Conservation (phyloP, 495 filamentous ascomycete species). For the Filosporella fistucella region DNA sequence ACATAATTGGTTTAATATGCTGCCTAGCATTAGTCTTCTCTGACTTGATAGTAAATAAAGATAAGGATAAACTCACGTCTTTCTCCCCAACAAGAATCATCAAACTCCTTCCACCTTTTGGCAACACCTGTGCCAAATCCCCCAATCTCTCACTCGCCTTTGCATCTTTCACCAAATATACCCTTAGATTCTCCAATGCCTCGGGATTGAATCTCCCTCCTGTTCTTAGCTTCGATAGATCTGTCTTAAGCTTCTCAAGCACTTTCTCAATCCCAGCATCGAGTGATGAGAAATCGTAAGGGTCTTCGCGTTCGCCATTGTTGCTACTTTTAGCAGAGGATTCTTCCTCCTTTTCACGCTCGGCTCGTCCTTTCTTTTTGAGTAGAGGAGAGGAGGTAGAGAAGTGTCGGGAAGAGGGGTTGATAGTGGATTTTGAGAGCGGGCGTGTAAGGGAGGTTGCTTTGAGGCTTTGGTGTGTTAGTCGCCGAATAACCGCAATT, state of each 20-base stretch:
- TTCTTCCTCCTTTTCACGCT: slow-evolving; percentile 17
- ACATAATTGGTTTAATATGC: slow-evolving; percentile 67
- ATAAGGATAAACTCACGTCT: slow-evolving; percentile 39
- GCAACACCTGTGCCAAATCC: slow-evolving; percentile 73
- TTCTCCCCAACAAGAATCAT: slow-evolving; percentile 60
- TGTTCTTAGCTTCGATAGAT: slow-evolving; percentile 60
- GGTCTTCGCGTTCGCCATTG: slow-evolving; percentile 35
- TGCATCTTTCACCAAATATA: slow-evolving; percentile 51
- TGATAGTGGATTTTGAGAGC: background rate
- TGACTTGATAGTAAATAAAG: slow-evolving; percentile 25
- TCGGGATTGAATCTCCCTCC: slow-evolving; percentile 69
- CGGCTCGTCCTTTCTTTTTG: slow-evolving; percentile 23
- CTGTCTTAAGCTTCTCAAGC: slow-evolving; percentile 51
- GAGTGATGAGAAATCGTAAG: slow-evolving; percentile 64
- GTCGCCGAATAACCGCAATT: background rate
- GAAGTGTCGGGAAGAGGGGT: slow-evolving; percentile 15
- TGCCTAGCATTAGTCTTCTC: slow-evolving; percentile 20
- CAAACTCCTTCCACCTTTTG: slow-evolving; percentile 63
- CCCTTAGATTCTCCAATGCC: slow-evolving; percentile 57
- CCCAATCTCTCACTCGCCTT: slow-evolving; percentile 53
- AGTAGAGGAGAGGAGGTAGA: slow-evolving; percentile 20
- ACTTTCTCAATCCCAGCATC: slow-evolving; percentile 52
- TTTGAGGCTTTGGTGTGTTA: background rate
- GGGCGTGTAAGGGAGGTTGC: background rate
- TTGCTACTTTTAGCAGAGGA: slow-evolving; percentile 1